A percentile compares a stretch with the other conserved stretches of the same genome.
These are phyloP conservation scores for Aspergillus sp. DNA, from an alignment of 2,329 filamentous ascomycete genomes.

Conservation along the genomic window DNA sequence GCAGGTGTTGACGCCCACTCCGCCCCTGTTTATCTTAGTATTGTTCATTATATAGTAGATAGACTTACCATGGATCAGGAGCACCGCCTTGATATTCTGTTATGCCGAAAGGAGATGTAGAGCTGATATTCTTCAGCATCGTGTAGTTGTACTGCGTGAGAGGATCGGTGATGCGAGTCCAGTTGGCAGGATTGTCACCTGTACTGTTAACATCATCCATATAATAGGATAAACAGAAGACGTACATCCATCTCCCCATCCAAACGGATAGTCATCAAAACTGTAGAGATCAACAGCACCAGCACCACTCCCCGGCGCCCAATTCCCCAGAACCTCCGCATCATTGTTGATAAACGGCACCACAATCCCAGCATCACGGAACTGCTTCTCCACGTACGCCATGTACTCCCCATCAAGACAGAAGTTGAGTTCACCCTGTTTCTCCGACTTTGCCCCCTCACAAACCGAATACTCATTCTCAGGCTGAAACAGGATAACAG, in stretches of 20 bases:
- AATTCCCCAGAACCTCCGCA: conserved; percentile 54
- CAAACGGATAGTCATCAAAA: conserved; percentile 58
- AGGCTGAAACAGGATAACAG: conserved; percentile 71
- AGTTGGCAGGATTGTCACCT: neutral
- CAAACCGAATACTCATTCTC: conserved; percentile 71
- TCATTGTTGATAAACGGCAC: conserved; percentile 76
- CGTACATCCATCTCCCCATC: conserved; percentile 1
- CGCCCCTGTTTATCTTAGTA: conserved; percentile 41
- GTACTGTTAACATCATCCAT: too few relatives aligned
- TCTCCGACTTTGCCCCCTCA: conserved; percentile 7
- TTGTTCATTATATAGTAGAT: too few relatives aligned
- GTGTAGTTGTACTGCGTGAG: conserved; percentile 30
- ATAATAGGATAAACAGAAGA: too few relatives aligned
- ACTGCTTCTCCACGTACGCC: conserved; percentile 65
- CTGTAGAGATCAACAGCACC: conserved; percentile 62
- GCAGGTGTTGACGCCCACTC: conserved; percentile 64
- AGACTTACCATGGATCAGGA: conserved; percentile 60
- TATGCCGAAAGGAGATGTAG: neutral
- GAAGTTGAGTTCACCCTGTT: conserved; percentile 37
- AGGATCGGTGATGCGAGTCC: conserved; percentile 1
- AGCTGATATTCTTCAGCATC: conserved; percentile 24
- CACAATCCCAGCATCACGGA: conserved; percentile 62
- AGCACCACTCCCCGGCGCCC: conserved; percentile 58
- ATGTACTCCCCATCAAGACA: conserved; percentile 68
- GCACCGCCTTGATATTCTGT: conserved; percentile 63